Conservation (phyloP, 306 rosid species). For the Medicago truncatula region MtrunA17r5.0-ANR NC_053049.1:34204001-34204500, state of each 20-base stretch:
- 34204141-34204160: constrained; percentile 74
- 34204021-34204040: not conserved
- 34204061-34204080: not conserved
- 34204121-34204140: constrained; percentile 65
- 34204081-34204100: constrained; percentile 77
- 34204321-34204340: not conserved
- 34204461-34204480: not conserved
- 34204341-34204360: not conserved
- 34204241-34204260: too few relatives aligned
- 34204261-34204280: too few relatives aligned
- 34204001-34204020: too few relatives aligned
- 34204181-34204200: constrained; percentile 31
- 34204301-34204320: too few relatives aligned
- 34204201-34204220: constrained; percentile 42
- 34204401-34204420: too few relatives aligned
- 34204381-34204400: too few relatives aligned
- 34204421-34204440: too few relatives aligned
- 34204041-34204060: not conserved
- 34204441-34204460: not conserved
- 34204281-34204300: too few relatives aligned
- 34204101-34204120: constrained; percentile 78
- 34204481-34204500: not conserved
- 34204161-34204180: constrained; percentile 62
- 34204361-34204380: too few relatives aligned
- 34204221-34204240: too few relatives aligned